These are phyloP conservation scores for Penicillium verhagenii DNA, from an alignment of 495 filamentous ascomycete species.

Conservation along the genomic window DNA sequence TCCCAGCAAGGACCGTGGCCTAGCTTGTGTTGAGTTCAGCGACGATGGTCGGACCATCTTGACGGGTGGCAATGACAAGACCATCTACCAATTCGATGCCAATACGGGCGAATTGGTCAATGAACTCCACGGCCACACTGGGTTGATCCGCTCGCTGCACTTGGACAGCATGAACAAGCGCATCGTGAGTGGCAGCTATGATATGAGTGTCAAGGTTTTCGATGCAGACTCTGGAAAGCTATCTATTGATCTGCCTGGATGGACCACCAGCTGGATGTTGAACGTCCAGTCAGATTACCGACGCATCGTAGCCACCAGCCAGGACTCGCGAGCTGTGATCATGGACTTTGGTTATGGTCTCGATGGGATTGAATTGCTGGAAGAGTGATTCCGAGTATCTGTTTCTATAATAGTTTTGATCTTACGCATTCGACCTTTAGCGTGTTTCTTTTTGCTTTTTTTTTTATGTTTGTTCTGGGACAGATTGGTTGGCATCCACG, in stretches of 20 bases:
- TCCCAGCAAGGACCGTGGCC: slow-evolving; percentile 76
- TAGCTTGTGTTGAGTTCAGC: slow-evolving; percentile 93
- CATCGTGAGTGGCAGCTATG: slow-evolving; percentile 88
- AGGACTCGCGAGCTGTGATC: slow-evolving; percentile 87
- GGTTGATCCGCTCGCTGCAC: slow-evolving; percentile 83
- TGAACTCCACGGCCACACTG: slow-evolving; percentile 72
- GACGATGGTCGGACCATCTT: slow-evolving; percentile 86
- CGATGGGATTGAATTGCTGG: slow-evolving; percentile 48
- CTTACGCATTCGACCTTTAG: background rate
- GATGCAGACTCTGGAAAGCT: slow-evolving; percentile 72
- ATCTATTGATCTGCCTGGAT: slow-evolving; percentile 76
- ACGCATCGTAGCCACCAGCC: slow-evolving; percentile 87
- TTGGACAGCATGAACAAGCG: slow-evolving; percentile 80
- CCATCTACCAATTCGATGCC: slow-evolving; percentile 92
- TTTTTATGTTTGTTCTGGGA: background rate
- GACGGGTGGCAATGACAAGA: slow-evolving; percentile 88
- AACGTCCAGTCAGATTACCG: slow-evolving; percentile 94
- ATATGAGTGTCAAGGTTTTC: slow-evolving; percentile 90
- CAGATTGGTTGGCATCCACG: slow-evolving; percentile 8
- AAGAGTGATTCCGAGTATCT: slow-evolving; percentile 32
- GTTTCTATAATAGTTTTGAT: slow-evolving; percentile 14
- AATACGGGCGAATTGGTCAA: slow-evolving; percentile 80
- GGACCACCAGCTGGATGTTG: slow-evolving; percentile 94
- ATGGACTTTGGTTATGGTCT: slow-evolving; percentile 67
- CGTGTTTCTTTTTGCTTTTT: slow-evolving; percentile 3